phyloP scores from a whole-genome alignment of 106 monocot genomes.

The Posidonia australis region DNA sequence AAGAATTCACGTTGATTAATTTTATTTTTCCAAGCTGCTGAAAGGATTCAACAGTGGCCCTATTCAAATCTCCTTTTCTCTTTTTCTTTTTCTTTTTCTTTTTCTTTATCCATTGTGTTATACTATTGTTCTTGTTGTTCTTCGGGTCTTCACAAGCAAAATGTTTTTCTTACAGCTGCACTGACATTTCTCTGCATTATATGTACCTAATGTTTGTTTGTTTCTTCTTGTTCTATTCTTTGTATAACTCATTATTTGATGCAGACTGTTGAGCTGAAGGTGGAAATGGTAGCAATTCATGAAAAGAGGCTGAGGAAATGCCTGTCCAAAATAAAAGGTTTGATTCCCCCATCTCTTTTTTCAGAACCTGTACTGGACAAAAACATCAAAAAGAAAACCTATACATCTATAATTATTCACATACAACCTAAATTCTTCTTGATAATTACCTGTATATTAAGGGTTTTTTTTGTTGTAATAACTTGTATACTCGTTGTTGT shows the following conservation, averaged over 20 bases:
- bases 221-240: not conserved
- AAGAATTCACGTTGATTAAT: too few relatives aligned
- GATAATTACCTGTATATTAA: too few relatives aligned
- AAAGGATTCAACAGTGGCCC: not conserved
- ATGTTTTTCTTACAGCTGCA: too few relatives aligned
- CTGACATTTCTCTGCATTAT: too few relatives aligned
- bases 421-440: too few relatives aligned
- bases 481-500: too few relatives aligned
- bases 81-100: not conserved
- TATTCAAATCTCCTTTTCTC: not conserved
- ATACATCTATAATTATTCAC: too few relatives aligned
- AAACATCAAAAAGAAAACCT: too few relatives aligned
- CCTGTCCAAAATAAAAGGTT: constrained; percentile 88
- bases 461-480: too few relatives aligned
- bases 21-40: too few relatives aligned
- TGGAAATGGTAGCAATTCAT: constrained; percentile 91
- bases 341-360: not conserved
- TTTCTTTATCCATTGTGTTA: constrained; percentile 3
- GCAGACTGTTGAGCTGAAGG: constrained; percentile 85
- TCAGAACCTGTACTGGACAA: too few relatives aligned
- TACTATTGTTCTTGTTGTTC: not conserved
- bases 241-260: not conserved
- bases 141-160: not conserved
- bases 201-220: not conserved
- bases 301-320: constrained; percentile 88